Evolutionary conservation across 2,329 filamentous ascomycete genomes (phyloP).

Genomic region (Aspergillus unguis): DNA sequence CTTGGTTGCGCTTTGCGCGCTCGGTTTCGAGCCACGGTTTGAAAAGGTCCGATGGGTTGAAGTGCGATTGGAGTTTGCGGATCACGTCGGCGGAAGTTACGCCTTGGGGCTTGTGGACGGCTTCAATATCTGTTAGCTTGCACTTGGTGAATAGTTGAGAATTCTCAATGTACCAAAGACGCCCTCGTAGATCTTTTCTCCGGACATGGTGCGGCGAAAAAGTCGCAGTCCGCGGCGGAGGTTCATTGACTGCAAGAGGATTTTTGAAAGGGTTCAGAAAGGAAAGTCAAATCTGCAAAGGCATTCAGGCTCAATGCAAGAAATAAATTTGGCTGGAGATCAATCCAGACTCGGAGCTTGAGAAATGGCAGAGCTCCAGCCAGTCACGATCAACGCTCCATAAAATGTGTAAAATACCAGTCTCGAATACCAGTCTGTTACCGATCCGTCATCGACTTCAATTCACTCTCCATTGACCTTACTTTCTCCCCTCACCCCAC

Average conservation of each 20-base stretch:
- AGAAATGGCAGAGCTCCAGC: neutral
- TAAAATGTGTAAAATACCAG: slow-evolving; percentile 4
- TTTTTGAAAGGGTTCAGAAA: neutral
- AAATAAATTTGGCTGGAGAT: neutral
- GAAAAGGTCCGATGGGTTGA: slow-evolving; percentile 79
- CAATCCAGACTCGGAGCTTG: neutral
- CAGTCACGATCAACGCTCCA: neutral
- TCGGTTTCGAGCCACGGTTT: slow-evolving; percentile 70
- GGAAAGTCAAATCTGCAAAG: neutral
- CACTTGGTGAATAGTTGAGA: neutral
- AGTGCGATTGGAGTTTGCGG: slow-evolving; percentile 78
- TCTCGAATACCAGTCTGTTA: slow-evolving; percentile 5
- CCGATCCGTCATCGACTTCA: slow-evolving; percentile 1
- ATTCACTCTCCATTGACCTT: slow-evolving; percentile 4
- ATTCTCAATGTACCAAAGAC: slow-evolving; percentile 18
- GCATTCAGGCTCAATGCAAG: neutral
- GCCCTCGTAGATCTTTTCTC: slow-evolving; percentile 57
- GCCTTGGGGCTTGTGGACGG: slow-evolving; percentile 86
- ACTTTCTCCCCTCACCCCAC: slow-evolving; percentile 2
- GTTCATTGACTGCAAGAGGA: slow-evolving; percentile 27
- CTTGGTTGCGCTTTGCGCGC: slow-evolving; percentile 52
- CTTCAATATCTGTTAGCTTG: slow-evolving; percentile 45
- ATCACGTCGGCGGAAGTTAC: slow-evolving; percentile 88
- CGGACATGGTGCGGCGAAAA: slow-evolving; percentile 39
- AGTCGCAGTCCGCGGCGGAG: slow-evolving; percentile 26